Evolutionary conservation across 306 rosid species (phyloP), one percentile per base, ranked within the genome.

Genomic region (Lathyrus tuberosus): DNA sequence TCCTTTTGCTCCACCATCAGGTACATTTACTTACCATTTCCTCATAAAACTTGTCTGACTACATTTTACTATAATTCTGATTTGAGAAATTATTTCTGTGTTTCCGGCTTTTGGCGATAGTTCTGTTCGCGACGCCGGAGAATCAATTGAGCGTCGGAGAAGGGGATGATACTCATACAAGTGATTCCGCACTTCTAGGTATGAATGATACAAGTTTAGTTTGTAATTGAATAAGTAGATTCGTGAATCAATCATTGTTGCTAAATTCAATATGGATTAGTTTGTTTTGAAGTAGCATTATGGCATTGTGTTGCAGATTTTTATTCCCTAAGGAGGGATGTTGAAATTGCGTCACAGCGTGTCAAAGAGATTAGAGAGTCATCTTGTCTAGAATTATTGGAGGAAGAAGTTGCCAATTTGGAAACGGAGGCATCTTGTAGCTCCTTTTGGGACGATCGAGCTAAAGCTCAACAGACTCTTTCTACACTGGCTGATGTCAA

Each of bases 401-500:
- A 87, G 40, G 83, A 82, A 72, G 97, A 93, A 67, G 71, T 85
- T 65, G 81, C 82, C 69, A 83, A 75, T 61, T 81, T 93, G 86
- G 98, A 93, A 84, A 84, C 77, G 64, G 81, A 87, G 80, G 94
- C 97, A 17, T 73, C 92, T 14, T 87, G 75, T 60, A 73, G 38
- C 82, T 74, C 92, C 79, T 85, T 93, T 67, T 93, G 98, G 98
- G 96, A 90, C 62, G 74, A 93, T 76, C 89, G 79, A 77, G 84
- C 87, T 70, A 81, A 73, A 71, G 98, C 98, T 79, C 97, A 93
- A 76, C 79, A 86, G 78, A 84, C 78, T 75, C 97, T 94, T 58
- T 73, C 65, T 31, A 84, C 90, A 18, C 76, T 90, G 67, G 82
- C 91, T 52, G 97, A 93, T 66, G 85, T 85, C 76, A 93, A 90